These are phyloP conservation scores for Cystofilobasidium macerans DNA, from an alignment of 768 basidiomycete genomes.

Conservation along the genomic window DNA sequence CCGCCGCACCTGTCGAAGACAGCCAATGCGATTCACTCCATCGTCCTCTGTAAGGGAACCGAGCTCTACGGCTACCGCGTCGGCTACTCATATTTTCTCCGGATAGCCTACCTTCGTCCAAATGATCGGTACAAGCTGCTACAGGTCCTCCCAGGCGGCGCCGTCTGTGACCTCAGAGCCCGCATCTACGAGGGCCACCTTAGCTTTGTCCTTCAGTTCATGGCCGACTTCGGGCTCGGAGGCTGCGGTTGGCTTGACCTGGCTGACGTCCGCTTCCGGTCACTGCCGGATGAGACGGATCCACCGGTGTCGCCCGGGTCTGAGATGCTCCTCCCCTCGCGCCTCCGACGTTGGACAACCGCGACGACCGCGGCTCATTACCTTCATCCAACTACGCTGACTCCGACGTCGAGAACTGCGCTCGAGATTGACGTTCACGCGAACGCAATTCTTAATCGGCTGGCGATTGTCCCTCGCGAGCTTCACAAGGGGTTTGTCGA, in stretches of 20 bases:
- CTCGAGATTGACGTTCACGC: slow-evolving; percentile 77
- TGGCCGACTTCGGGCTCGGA: slow-evolving; percentile 88
- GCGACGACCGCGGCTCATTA: slow-evolving; percentile 18
- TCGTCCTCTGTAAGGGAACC: slow-evolving; percentile 82
- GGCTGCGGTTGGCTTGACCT: slow-evolving; percentile 86
- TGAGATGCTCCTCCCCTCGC: slow-evolving; percentile 3
- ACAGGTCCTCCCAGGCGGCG: slow-evolving; percentile 70
- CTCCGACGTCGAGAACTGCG: slow-evolving; percentile 25
- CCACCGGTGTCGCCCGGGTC: not conserved
- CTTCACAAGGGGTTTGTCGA: slow-evolving; percentile 58
- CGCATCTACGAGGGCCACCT: slow-evolving; percentile 79
- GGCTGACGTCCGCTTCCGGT: slow-evolving; percentile 42
- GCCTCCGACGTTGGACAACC: slow-evolving; percentile 6
- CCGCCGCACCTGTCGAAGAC: slow-evolving; percentile 29
- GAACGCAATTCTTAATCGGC: slow-evolving; percentile 78
- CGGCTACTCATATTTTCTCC: slow-evolving; percentile 75
- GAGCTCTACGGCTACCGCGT: slow-evolving; percentile 92
- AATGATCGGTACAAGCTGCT: slow-evolving; percentile 54
- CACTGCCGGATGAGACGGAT: slow-evolving; percentile 32
- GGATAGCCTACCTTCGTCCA: slow-evolving; percentile 67
- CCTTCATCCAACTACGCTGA: slow-evolving; percentile 21
- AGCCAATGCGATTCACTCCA: slow-evolving; percentile 48
- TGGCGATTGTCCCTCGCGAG: slow-evolving; percentile 51
- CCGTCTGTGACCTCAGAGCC: slow-evolving; percentile 58
- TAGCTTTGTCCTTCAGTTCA: slow-evolving; percentile 75